Percentiles rank a stretch among this genome's conserved stretches.
Evolutionary conservation across 805 yeast genomes (phyloP).

Genomic region (Candida dendrica): DNA sequence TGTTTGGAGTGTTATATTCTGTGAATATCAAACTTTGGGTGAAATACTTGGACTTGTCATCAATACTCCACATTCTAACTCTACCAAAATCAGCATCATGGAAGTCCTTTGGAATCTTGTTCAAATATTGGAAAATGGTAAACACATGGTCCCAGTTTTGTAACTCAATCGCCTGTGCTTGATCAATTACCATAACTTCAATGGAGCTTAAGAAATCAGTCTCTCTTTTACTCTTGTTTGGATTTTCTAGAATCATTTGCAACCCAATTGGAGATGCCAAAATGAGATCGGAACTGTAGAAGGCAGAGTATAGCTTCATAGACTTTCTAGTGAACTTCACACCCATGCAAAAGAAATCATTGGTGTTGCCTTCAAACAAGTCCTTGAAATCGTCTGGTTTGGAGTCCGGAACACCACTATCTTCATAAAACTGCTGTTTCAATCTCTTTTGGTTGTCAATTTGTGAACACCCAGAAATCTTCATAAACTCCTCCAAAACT

Average conservation of each 20-base stretch:
- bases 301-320: slow-evolving; percentile 74
- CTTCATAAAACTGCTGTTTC: slow-evolving; percentile 56
- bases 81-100: slow-evolving; percentile 87
- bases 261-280: slow-evolving; percentile 91
- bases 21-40: slow-evolving; percentile 76
- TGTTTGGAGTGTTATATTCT: slow-evolving; percentile 74
- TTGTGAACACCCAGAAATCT: slow-evolving; percentile 61
- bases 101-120: slow-evolving; percentile 70
- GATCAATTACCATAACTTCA: slow-evolving; percentile 75
- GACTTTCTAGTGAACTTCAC: slow-evolving; percentile 84
- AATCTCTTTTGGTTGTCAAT: slow-evolving; percentile 79
- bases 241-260: slow-evolving; percentile 66
- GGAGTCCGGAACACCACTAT: slow-evolving; percentile 32
- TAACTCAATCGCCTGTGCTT: slow-evolving; percentile 79
- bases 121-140: slow-evolving; percentile 60
- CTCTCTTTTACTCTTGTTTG: slow-evolving; percentile 49
- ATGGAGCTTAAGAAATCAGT: slow-evolving; percentile 84
- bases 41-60: slow-evolving; percentile 64
- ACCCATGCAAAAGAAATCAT: slow-evolving; percentile 90
- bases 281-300: slow-evolving; percentile 78
- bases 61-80: slow-evolving; percentile 86
- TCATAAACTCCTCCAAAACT: slow-evolving; percentile 54
- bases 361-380: slow-evolving; percentile 80
- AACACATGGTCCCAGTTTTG: slow-evolving; percentile 87
- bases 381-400: slow-evolving; percentile 83